These are phyloP conservation scores for Pilaira anomala DNA, from an alignment of 192 early-diverging fungal species.

Conservation along the genomic window DNA sequence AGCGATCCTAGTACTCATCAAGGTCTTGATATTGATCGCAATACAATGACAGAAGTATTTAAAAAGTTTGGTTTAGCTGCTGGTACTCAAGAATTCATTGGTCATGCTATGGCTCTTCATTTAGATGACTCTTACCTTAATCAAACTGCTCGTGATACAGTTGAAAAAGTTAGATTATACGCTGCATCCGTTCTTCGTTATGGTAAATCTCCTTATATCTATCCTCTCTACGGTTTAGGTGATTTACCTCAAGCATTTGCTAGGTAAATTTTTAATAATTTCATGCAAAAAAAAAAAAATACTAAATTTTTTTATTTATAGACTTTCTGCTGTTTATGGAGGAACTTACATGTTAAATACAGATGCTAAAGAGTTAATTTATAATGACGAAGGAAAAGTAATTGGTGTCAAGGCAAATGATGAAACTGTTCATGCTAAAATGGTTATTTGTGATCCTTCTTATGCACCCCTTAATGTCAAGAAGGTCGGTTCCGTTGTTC, in stretches of 20 bases:
- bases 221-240: constrained; percentile 96
- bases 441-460: constrained; percentile 96
- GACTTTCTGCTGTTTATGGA: constrained; percentile 95
- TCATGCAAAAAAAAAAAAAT: neutral
- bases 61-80: constrained; percentile 86
- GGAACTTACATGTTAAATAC: constrained; percentile 99
- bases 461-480: constrained; percentile 82
- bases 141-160: constrained; percentile 76
- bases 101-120: constrained; percentile 95
- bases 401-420: constrained; percentile 86
- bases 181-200: constrained; percentile 88
- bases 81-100: constrained; percentile 94
- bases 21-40: constrained; percentile 72
- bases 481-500: constrained; percentile 85
- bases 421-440: constrained; percentile 76
- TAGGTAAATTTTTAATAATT: too few species aligned
- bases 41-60: constrained; percentile 83
- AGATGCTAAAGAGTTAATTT: constrained; percentile 85
- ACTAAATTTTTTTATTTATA: constrained; percentile 31
- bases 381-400: constrained; percentile 75
- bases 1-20: constrained; percentile 78
- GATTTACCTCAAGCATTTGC: constrained; percentile 99
- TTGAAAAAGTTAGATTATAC: constrained; percentile 91
- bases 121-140: constrained; percentile 81
- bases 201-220: constrained; percentile 97